Evolutionary conservation across 2,329 filamentous ascomycete genomes (phyloP).

Genomic region (Rasamsonia emersonii): DNA sequence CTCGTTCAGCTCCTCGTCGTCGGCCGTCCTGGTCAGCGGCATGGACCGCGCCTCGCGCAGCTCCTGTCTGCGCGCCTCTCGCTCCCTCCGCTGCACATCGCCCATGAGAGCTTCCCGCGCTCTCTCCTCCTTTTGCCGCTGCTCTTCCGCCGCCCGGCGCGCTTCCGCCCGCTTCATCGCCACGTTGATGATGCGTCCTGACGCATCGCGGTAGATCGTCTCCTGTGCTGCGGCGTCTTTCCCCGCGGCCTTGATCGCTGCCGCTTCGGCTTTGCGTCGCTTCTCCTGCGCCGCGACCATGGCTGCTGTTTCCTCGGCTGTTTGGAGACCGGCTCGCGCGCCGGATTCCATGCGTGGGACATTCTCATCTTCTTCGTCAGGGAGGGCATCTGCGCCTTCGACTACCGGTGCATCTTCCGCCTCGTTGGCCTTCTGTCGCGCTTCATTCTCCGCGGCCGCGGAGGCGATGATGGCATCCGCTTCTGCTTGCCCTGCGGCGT

Average conservation of each 20-base stretch:
- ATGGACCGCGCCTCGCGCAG: conserved; percentile 76
- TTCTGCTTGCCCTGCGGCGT: conserved; percentile 45
- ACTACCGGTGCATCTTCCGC: conserved; percentile 41
- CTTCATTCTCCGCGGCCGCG: conserved; percentile 58
- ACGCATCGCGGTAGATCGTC: conserved; percentile 92
- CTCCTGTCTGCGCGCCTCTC: conserved; percentile 54
- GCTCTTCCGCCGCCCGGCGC: conserved; percentile 67
- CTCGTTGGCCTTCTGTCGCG: conserved; percentile 38
- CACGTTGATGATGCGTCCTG: conserved; percentile 86
- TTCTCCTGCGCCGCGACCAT: conserved; percentile 59
- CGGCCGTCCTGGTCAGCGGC: conserved; percentile 67
- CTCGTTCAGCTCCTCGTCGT: conserved; percentile 78
- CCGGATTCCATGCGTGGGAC: conserved; percentile 73
- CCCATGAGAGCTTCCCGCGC: conserved; percentile 67
- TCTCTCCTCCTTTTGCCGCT: conserved; percentile 53
- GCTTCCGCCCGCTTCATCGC: conserved; percentile 84
- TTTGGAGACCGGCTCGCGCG: conserved; percentile 79
- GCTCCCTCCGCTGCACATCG: conserved; percentile 69
- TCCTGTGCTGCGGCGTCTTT: conserved; percentile 47
- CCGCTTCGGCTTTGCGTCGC: conserved; percentile 38
- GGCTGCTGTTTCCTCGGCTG: conserved; percentile 65
- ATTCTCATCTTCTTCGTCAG: conserved; percentile 26
- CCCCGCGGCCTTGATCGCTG: conserved; percentile 21
- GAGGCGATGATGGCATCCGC: conserved; percentile 72
- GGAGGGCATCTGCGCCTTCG: conserved; percentile 21